Evolutionary conservation across 2,329 filamentous ascomycete genomes (phyloP).

Genomic region (Diaporthe nobilis): DNA sequence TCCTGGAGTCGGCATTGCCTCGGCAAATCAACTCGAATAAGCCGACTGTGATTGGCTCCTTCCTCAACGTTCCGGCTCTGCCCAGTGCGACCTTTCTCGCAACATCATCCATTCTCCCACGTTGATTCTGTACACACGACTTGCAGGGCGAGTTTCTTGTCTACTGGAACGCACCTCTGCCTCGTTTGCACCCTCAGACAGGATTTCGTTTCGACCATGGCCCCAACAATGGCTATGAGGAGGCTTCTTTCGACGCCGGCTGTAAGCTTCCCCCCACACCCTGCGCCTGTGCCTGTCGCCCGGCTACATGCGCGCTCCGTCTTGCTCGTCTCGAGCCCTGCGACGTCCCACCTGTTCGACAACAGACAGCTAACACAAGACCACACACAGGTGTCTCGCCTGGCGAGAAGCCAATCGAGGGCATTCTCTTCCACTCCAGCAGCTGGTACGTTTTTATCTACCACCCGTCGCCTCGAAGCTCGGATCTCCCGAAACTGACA

Average conservation of each 20-base stretch:
- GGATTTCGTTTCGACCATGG: constrained; percentile 57
- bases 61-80: constrained; percentile 48
- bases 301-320: constrained; percentile 30
- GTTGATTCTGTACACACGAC: constrained; percentile 36
- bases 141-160: constrained; percentile 43
- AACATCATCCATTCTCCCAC: constrained; percentile 48
- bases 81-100: constrained; percentile 44
- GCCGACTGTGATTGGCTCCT: constrained; percentile 51
- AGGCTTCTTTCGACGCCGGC: constrained; percentile 69
- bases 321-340: background rate
- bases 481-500: constrained; percentile 37
- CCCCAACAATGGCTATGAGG: constrained; percentile 76
- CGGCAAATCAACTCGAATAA: constrained; percentile 38
- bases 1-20: constrained; percentile 35
- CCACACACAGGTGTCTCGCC: constrained; percentile 71
- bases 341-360: constrained; percentile 33
- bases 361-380: constrained; percentile 44
- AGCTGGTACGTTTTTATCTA: constrained; percentile 71
- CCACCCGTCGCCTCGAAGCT: background rate
- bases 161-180: constrained; percentile 43
- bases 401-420: constrained; percentile 76
- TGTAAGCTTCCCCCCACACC: constrained; percentile 58
- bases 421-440: constrained; percentile 90
- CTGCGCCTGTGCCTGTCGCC: background rate
- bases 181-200: constrained; percentile 46